phyloP scores from a whole-genome alignment of 2,329 filamentous ascomycete genomes.

The Beauveria asiatica region DNA sequence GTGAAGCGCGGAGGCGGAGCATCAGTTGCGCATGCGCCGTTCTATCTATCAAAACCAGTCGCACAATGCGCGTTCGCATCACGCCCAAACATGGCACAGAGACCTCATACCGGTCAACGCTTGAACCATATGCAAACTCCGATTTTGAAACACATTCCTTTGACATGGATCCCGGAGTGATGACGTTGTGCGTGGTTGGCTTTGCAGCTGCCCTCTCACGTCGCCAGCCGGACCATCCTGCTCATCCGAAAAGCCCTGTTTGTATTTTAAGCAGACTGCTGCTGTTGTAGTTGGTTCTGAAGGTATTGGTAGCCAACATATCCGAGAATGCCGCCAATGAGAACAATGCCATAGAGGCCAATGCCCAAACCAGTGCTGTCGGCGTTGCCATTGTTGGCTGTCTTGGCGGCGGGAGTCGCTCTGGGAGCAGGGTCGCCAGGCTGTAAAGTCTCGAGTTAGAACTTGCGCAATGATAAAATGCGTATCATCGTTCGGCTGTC shows the following conservation, averaged over 20 bases:
- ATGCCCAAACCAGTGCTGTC: slow-evolving; percentile 57
- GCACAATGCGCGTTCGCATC: background rate
- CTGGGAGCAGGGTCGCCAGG: slow-evolving; percentile 72
- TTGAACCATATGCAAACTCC: slow-evolving; percentile 8
- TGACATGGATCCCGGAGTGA: background rate
- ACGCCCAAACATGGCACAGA: background rate
- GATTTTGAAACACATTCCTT: background rate
- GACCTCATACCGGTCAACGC: slow-evolving; percentile 5
- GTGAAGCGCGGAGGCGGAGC: slow-evolving; percentile 8
- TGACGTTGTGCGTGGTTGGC: background rate
- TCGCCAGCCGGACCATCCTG: background rate
- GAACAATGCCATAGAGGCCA: slow-evolving; percentile 71
- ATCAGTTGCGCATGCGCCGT: slow-evolving; percentile 8
- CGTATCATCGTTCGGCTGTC: background rate
- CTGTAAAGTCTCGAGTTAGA: slow-evolving; percentile 31
- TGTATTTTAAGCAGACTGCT: slow-evolving; percentile 18
- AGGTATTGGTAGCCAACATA: slow-evolving; percentile 84
- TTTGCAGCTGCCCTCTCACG: background rate
- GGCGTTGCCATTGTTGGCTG: slow-evolving; percentile 40
- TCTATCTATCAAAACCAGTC: slow-evolving; percentile 9
- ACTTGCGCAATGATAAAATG: background rate
- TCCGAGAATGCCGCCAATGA: slow-evolving; percentile 67
- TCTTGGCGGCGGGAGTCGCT: slow-evolving; percentile 38
- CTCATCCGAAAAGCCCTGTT: background rate
- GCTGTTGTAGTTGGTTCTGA: slow-evolving; percentile 46